These are phyloP conservation scores for Drechslerella coelobrocha DNA, from an alignment of 2,329 filamentous ascomycete genomes.

Conservation along the genomic window DNA sequence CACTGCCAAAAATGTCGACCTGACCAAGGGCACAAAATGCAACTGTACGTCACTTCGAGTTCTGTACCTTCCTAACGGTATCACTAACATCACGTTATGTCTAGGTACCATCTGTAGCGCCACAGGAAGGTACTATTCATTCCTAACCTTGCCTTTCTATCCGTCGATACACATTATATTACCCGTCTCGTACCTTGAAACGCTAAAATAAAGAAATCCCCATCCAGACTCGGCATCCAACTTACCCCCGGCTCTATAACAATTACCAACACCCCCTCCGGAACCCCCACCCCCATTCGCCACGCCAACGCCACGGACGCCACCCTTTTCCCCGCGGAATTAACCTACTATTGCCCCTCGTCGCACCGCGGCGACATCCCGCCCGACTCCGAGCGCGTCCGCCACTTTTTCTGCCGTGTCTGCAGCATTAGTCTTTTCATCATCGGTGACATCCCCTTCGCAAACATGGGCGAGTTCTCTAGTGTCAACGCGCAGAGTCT, in stretches of 20 bases:
- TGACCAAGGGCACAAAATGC: slow-evolving; percentile 26
- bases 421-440: slow-evolving; percentile 40
- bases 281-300: slow-evolving; percentile 19
- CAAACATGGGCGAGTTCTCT: slow-evolving; percentile 19
- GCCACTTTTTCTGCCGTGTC: slow-evolving; percentile 40
- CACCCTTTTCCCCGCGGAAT: slow-evolving; percentile 31
- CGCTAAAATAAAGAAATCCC: background rate
- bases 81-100: background rate
- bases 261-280: slow-evolving; percentile 37
- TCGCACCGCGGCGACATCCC: slow-evolving; percentile 15
- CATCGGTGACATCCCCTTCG: slow-evolving; percentile 23
- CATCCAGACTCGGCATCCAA: slow-evolving; percentile 19
- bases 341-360: slow-evolving; percentile 36
- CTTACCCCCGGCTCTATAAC: slow-evolving; percentile 26
- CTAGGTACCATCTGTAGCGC: slow-evolving; percentile 35
- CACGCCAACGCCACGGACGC: slow-evolving; percentile 29
- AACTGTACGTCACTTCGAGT: slow-evolving; percentile 27
- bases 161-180: background rate
- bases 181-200: background rate
- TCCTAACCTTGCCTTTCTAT: background rate
- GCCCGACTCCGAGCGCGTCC: slow-evolving; percentile 21
- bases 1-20: slow-evolving; percentile 28
- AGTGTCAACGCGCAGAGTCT: slow-evolving; percentile 21
- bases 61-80: background rate
- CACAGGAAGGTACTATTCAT: slow-evolving; percentile 33